Evolutionary conservation across 306 rosid species (phyloP), one percentile per base, ranked within the genome.

Genomic region (Vicia villosa): DNA sequence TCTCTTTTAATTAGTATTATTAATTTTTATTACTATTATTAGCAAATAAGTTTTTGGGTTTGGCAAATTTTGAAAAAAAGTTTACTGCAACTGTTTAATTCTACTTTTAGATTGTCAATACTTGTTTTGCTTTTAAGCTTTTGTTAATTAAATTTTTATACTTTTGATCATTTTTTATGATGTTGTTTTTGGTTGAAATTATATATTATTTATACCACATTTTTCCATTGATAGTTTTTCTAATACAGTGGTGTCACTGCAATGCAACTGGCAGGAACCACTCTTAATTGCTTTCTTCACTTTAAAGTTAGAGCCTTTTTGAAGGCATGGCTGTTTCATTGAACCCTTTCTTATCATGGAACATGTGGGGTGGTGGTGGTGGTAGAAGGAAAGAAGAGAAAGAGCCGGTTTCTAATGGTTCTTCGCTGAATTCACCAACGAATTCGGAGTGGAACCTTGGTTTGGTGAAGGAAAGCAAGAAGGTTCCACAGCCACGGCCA

Each of bases 261-360:
- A 79, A 74, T 79, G 86, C 79, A 79, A 74, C 82, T 72, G 82
- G 82, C 83, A 73, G 82, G 56, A 70, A 60, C 74, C 96, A 79
- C 81, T 77, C 37, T 26, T 55, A 12, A 24, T 24, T 24, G 61
- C 32, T 52, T 21, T 52, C 59, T 52, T 52, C 32, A 55, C 72
- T 21, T 36, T 15, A 16, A 36, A 60, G 66, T 60, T 36, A 4
- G 66, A 32, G 26, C n/a, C 47, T 60, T 60, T 60, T 36, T 61
- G 8, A n/a, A 17, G n/a, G 20, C 54, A 86, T 88, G 97, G 80
- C 91, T 6, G 78, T 88, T 41, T 88, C 92, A 21, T 72, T 91
- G 21, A 76, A 83, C 38, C 88, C 89, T 75, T 77, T 86, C 5
- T 36, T 28, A 50, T 78, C 95, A 7, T 77, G 87, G 89, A 75